Percentiles rank a stretch among this genome's conserved stretches.
These are phyloP conservation scores for Pisolithus tinctorius DNA, from an alignment of 768 basidiomycete species.

Conservation along the genomic window DNA sequence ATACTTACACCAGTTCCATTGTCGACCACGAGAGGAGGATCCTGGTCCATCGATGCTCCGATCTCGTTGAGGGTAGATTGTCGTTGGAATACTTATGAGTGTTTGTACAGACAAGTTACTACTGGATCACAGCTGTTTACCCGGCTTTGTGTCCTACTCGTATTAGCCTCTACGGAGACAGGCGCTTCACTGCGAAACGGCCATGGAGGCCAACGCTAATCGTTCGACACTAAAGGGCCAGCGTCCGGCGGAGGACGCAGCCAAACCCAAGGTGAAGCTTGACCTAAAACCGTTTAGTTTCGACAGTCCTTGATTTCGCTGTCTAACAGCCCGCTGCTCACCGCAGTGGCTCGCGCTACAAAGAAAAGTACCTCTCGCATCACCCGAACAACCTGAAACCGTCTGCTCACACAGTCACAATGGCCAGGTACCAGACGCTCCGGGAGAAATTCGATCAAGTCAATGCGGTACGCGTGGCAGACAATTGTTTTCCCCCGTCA, in stretches of 20 bases:
- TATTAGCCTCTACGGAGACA: neutral
- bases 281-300: neutral
- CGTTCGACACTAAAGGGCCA: neutral
- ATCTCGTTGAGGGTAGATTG: neutral
- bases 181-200: neutral
- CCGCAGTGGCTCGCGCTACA: constrained; percentile 21
- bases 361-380: constrained; percentile 23
- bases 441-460: constrained; percentile 29
- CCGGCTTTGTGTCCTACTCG: constrained; percentile 9
- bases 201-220: neutral
- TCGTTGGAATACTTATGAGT: neutral
- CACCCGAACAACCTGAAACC: no score
- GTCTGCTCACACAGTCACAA: neutral
- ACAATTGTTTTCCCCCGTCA: neutral
- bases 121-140: constrained; percentile 12
- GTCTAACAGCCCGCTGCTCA: constrained; percentile 9
- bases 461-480: constrained; percentile 16
- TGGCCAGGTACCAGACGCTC: constrained; percentile 21
- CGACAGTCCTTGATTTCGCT: neutral
- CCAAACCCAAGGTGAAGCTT: constrained; percentile 18
- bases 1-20: constrained; percentile 79
- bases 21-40: constrained; percentile 68
- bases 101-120: neutral
- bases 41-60: constrained; percentile 21
- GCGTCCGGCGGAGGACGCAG: constrained; percentile 14